Conservation (phyloP, 1,284 basidiomycete genomes). For the Irpex sp. region DNA sequence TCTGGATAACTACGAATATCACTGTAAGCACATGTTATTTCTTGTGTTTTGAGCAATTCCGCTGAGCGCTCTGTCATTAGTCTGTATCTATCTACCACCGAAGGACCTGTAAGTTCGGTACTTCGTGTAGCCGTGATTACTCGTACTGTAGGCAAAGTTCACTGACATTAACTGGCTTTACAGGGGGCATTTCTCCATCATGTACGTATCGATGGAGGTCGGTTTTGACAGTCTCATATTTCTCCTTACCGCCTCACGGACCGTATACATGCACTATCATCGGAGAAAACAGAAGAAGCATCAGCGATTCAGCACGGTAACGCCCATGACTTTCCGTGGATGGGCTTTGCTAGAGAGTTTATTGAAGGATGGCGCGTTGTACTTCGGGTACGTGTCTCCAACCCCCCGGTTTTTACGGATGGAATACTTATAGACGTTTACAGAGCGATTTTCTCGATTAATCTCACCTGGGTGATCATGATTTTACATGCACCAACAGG, state of each 20-base stretch:
- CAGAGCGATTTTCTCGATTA: not conserved
- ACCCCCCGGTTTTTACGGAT: not conserved
- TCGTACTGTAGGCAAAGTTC: too few species aligned
- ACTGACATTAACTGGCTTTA: not conserved
- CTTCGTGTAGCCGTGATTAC: too few species aligned
- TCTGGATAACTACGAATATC: not conserved
- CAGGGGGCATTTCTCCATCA: not conserved
- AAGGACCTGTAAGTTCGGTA: not conserved
- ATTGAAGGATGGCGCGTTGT: not conserved
- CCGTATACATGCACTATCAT: not conserved
- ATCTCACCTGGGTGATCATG: not conserved
- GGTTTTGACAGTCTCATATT: not conserved
- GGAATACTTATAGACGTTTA: not conserved
- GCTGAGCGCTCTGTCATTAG: not conserved
- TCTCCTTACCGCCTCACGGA: not conserved
- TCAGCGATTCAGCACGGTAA: not conserved
- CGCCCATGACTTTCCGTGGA: not conserved
- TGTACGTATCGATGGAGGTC: not conserved
- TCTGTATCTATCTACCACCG: not conserved
- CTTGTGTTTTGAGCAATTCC: not conserved
- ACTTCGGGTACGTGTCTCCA: not conserved
- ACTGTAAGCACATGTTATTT: not conserved
- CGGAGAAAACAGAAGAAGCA: not conserved
- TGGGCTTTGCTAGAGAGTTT: not conserved
- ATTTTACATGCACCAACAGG: not conserved